Conservation (phyloP, 768 basidiomycete species). For the Agaricus blazei region DNA sequence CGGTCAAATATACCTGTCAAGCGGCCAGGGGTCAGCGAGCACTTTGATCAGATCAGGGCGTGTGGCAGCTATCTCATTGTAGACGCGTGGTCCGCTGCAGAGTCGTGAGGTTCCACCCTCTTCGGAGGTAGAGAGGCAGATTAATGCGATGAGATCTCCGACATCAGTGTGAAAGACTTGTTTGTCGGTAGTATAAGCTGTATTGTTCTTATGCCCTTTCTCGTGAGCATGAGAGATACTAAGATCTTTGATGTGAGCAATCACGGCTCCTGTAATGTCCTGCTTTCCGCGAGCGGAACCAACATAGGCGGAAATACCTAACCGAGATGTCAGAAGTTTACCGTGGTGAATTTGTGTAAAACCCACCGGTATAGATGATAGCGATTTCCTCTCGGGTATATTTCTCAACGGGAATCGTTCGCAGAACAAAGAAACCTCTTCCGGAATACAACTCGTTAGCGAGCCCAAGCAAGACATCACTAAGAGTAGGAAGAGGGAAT, state of each 20-base stretch:
- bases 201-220: conserved; percentile 31
- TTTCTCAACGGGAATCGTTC: conserved; percentile 38
- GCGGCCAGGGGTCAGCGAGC: conserved; percentile 36
- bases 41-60: conserved; percentile 40
- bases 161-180: conserved; percentile 47
- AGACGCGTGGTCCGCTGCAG: conserved; percentile 39
- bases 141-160: conserved; percentile 39
- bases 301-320: conserved; percentile 18
- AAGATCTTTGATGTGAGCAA: conserved; percentile 44
- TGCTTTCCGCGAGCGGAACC: conserved; percentile 9
- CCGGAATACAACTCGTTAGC: conserved; percentile 37
- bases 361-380: conserved; percentile 35
- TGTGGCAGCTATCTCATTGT: conserved; percentile 42
- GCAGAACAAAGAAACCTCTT: conserved; percentile 44
- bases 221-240: conserved; percentile 24
- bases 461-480: conserved; percentile 28
- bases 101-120: conserved; percentile 42
- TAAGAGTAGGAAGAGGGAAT: conserved; percentile 40
- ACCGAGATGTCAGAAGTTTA: not conserved
- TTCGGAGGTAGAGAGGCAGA: conserved; percentile 35
- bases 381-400: conserved; percentile 35
- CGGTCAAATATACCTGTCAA: conserved; percentile 19
- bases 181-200: conserved; percentile 44
- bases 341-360: not conserved
- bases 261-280: conserved; percentile 27